These are phyloP conservation scores for Heliamphora exappendiculata DNA, from an alignment of 148 eudicot genomes.

Conservation along the genomic window DNA sequence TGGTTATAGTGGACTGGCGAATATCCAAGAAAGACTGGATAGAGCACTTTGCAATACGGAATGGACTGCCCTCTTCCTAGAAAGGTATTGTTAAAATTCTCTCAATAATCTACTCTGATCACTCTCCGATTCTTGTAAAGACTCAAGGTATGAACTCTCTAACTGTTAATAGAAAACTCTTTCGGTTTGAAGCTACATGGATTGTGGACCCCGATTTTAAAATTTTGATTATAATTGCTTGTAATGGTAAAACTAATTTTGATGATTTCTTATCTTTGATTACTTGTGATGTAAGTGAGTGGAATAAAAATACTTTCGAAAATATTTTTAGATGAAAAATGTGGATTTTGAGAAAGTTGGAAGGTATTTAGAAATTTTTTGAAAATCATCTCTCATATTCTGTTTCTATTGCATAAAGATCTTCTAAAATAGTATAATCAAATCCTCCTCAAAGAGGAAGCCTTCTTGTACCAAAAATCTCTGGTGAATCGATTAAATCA, in stretches of 20 bases:
- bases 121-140: background rate
- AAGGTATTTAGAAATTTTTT: background rate
- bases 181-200: background rate
- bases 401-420: background rate
- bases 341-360: background rate
- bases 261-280: background rate
- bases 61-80: background rate
- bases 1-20: background rate
- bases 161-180: background rate
- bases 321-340: background rate
- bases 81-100: background rate
- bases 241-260: background rate
- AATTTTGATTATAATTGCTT: too few relatives aligned
- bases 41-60: background rate
- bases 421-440: background rate
- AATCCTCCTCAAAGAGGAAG: background rate
- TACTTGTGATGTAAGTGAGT: background rate
- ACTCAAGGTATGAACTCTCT: background rate
- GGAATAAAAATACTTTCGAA: background rate
- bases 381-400: background rate
- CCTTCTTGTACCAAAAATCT: background rate
- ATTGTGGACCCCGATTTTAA: background rate
- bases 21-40: background rate
- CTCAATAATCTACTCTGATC: background rate
- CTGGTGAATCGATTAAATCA: background rate